Evolutionary conservation across 2,329 filamentous ascomycete species (phyloP).

Genomic region (Balansia obtecta): DNA sequence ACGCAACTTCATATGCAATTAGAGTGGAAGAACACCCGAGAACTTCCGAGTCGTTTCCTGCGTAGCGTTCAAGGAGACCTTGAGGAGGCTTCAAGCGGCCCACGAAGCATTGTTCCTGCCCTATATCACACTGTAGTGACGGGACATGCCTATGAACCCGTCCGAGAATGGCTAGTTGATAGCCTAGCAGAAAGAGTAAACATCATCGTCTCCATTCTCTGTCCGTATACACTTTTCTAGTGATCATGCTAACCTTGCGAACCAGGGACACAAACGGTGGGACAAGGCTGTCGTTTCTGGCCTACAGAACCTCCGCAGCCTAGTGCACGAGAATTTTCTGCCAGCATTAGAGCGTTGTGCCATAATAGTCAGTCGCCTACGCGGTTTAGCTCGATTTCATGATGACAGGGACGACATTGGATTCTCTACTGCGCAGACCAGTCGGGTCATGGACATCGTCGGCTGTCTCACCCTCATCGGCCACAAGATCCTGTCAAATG

Average conservation of each 20-base stretch:
- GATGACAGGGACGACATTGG: slow-evolving; percentile 54
- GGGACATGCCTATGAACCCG: slow-evolving; percentile 60
- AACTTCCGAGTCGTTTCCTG: slow-evolving; percentile 69
- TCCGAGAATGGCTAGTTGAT: slow-evolving; percentile 83
- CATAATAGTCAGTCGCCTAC: slow-evolving; percentile 69
- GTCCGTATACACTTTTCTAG: not conserved
- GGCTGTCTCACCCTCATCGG: slow-evolving; percentile 64
- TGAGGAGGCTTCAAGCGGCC: slow-evolving; percentile 43
- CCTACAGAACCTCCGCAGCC: slow-evolving; percentile 61
- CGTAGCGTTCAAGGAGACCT: slow-evolving; percentile 66
- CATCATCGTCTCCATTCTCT: slow-evolving; percentile 10
- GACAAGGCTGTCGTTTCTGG: slow-evolving; percentile 74
- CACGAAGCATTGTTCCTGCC: slow-evolving; percentile 54
- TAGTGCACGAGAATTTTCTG: slow-evolving; percentile 79
- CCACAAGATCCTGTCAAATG: slow-evolving; percentile 58
- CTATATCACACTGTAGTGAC: slow-evolving; percentile 78
- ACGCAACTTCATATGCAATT: slow-evolving; percentile 65
- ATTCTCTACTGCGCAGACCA: slow-evolving; percentile 51
- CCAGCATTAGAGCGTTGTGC: slow-evolving; percentile 75
- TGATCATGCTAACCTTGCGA: not conserved
- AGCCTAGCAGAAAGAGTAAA: slow-evolving; percentile 65
- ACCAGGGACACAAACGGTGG: slow-evolving; percentile 83
- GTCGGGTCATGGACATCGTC: slow-evolving; percentile 54
- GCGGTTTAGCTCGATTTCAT: slow-evolving; percentile 73
- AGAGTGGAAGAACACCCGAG: slow-evolving; percentile 74